phyloP scores from a whole-genome alignment of 371 early-diverging fungal species.

The Circinella umbellata region DNA sequence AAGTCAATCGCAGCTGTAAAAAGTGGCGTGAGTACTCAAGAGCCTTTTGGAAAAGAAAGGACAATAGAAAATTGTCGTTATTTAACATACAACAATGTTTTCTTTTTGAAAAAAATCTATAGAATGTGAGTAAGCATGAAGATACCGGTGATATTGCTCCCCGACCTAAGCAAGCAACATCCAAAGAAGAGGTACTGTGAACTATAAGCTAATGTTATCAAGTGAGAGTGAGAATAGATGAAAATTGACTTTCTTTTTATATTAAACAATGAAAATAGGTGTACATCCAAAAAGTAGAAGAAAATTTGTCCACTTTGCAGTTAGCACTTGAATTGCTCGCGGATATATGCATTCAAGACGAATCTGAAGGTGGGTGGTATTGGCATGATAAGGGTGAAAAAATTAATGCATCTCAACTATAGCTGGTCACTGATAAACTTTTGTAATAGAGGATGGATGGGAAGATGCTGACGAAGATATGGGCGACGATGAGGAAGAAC shows the following conservation, averaged over 20 bases:
- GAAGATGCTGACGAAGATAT: constrained; percentile 60
- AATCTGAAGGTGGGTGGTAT: constrained; percentile 36
- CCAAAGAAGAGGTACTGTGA: constrained; percentile 48
- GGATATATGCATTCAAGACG: constrained; percentile 76
- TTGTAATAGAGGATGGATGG: constrained; percentile 47
- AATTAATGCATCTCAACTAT: too few relatives aligned
- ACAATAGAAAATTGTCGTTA: background rate
- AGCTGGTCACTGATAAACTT: too few relatives aligned
- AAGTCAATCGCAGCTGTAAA: constrained; percentile 52
- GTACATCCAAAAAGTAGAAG: constrained; percentile 50
- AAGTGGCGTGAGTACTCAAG: constrained; percentile 46
- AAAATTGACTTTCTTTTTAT: background rate
- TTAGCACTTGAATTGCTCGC: constrained; percentile 82
- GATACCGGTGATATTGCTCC: constrained; percentile 47
- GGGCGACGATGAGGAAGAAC: constrained; percentile 54
- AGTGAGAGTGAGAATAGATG: background rate
- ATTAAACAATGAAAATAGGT: constrained; percentile 17
- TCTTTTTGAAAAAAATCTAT: background rate
- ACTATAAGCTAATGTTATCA: background rate
- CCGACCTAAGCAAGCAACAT: constrained; percentile 53
- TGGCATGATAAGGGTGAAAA: background rate
- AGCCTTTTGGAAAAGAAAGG: too few relatives aligned
- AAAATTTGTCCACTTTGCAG: constrained; percentile 70
- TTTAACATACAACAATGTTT: too few relatives aligned
- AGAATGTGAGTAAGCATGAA: constrained; percentile 45